A percentile compares a stretch with the other conserved stretches of the same genome.
Evolutionary conservation across 1,284 basidiomycete species (phyloP).

Genomic region (Coniophora puteana): DNA sequence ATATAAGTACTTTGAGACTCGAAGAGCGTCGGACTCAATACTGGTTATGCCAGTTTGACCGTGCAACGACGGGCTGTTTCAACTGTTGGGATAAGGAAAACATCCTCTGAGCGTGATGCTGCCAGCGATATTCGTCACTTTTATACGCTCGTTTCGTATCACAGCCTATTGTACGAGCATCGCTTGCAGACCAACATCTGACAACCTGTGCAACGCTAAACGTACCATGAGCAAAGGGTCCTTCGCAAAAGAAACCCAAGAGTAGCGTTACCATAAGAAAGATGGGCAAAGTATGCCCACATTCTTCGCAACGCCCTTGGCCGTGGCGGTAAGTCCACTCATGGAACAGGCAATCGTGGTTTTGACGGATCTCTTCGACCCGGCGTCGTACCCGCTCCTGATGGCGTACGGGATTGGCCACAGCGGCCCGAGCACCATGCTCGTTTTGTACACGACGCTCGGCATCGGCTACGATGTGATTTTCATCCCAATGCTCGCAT

Average conservation of each 20-base stretch:
- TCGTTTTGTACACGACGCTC: constrained; percentile 27
- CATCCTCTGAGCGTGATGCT: too few species aligned
- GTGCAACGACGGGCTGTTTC: too few species aligned
- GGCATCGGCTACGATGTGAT: constrained; percentile 26
- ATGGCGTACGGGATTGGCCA: constrained; percentile 11
- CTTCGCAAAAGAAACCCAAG: neutral
- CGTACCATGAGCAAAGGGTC: constrained; percentile 3
- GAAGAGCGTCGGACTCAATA: too few species aligned
- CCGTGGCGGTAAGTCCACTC: constrained; percentile 26
- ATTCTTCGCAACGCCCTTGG: constrained; percentile 30
- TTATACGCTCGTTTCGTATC: too few species aligned
- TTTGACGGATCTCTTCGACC: constrained; percentile 20
- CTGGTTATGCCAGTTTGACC: too few species aligned
- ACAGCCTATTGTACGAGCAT: constrained; percentile 31
- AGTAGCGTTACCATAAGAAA: constrained; percentile 33
- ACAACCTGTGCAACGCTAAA: constrained; percentile 32
- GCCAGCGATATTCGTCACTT: too few species aligned
- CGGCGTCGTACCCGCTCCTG: constrained; percentile 14
- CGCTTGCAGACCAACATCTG: constrained; percentile 26
- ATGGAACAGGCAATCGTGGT: constrained; percentile 34
- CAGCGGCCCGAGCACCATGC: constrained; percentile 13
- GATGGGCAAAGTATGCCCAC: constrained; percentile 20
- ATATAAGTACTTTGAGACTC: too few species aligned
- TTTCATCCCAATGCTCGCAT: constrained; percentile 41
- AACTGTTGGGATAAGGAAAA: too few species aligned